Base-by-base conservation (phyloP, 768 basidiomycete genomes). In the Heimioporus sp. region DNA sequence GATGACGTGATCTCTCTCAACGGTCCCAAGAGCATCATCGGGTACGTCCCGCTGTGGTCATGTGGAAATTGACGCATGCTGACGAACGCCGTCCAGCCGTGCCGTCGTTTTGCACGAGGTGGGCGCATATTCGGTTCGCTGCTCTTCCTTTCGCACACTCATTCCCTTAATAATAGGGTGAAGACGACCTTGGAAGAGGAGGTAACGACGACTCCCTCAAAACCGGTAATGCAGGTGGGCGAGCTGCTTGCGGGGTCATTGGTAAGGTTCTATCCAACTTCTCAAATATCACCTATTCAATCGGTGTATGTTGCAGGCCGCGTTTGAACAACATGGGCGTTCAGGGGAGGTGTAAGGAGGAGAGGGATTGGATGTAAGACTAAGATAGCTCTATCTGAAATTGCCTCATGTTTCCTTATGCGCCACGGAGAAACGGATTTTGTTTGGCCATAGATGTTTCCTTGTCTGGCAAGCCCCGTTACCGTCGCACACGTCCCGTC, bases 231-330 rank as follows among this genome's bases (percentile, higher is more conserved):
- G 85, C 90, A 15, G 86, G 86, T 11, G 82, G 75, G 30, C 76
- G 89, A 51, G 78, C 81, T n/a, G 90, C 91, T 12, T 92, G 91
- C 62, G 90, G 90, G 59, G 81, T 92, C 46, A 87, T 92, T 58
- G 88, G 87, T 81, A 65, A 50, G 67, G 52, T 37, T 49, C 42
- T 43, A 47, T 39, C 35, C 52, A 39, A 36, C 50, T 43, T 19
- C 10, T 35, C 24, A 28, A 11, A 57, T 34, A 31, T 51, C 43
- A 41, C 40, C 13, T 13, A 30, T 21, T 19, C 38, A 16, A 58
- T 15, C 16, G 19, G 3, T 20, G 20, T 46, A 24, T 37, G 7
- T 39, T 19, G 35, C 24, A 66, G 65, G 67, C 2, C 68, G 52
- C 39, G 48, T 32, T 34, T 67, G 56, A 60, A 41, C 46, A 39